A percentile compares a stretch with the other conserved stretches of the same genome.
Conservation (phyloP, 768 basidiomycete genomes). For the Phlegmacium glaucopus region DNA sequence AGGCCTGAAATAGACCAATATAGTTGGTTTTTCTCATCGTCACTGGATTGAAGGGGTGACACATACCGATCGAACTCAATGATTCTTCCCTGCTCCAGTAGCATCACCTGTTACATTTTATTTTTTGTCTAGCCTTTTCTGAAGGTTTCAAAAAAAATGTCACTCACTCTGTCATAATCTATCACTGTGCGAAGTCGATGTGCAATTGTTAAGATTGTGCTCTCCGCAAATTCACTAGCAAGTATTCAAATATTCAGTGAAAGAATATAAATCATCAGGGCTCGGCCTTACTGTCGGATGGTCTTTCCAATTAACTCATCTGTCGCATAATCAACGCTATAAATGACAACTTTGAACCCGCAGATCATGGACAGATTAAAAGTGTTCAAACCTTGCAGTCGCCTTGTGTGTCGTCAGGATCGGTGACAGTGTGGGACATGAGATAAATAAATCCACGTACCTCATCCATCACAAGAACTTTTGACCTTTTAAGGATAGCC, state of each 20-base stretch:
- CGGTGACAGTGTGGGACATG: neutral
- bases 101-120: slow-evolving; percentile 56
- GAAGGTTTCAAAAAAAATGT: neutral
- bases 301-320: slow-evolving; percentile 85
- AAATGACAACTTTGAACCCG: neutral
- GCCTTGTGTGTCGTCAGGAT: slow-evolving; percentile 38
- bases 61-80: slow-evolving; percentile 66
- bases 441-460: slow-evolving; percentile 30
- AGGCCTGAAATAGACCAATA: slow-evolving; percentile 35
- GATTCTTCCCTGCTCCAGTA: slow-evolving; percentile 76
- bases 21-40: neutral
- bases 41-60: neutral
- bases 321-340: slow-evolving; percentile 82
- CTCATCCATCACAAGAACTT: slow-evolving; percentile 83
- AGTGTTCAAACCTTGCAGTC: slow-evolving; percentile 51
- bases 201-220: slow-evolving; percentile 81
- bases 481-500: slow-evolving; percentile 77
- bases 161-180: slow-evolving; percentile 72
- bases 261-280: slow-evolving; percentile 63
- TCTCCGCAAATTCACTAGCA: slow-evolving; percentile 67
- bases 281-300: slow-evolving; percentile 63
- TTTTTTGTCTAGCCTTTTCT: neutral
- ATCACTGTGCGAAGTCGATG: slow-evolving; percentile 78
- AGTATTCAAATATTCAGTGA: slow-evolving; percentile 75
- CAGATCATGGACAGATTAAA: slow-evolving; percentile 10